Conservation (phyloP, 1,284 basidiomycete species). For the Trametes versicolor region DNA sequence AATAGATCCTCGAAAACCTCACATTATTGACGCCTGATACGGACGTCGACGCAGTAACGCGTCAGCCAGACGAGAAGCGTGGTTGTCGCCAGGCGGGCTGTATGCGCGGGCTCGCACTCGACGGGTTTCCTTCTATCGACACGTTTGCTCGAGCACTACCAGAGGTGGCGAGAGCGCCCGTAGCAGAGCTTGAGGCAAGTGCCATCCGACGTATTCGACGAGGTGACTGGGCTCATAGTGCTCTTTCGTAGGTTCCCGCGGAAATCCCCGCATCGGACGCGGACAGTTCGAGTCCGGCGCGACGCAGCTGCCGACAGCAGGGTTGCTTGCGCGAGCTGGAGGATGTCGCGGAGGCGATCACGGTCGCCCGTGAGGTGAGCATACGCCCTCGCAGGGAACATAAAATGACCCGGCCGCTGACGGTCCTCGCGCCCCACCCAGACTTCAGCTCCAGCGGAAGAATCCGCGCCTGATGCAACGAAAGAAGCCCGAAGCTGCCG, state of each 20-base stretch:
- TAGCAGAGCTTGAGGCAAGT: neutral
- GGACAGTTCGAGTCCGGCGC: neutral
- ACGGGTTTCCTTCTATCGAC: neutral
- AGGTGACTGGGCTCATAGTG: too few relatives aligned
- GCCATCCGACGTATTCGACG: too few relatives aligned
- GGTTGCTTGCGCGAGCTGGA: conserved; percentile 12
- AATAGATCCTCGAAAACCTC: neutral
- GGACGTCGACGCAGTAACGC: neutral
- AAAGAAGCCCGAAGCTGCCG: too few relatives aligned
- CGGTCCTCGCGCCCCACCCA: too few relatives aligned
- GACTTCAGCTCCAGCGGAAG: too few relatives aligned
- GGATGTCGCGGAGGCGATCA: neutral
- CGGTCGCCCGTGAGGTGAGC: neutral
- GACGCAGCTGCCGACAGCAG: conserved; percentile 1
- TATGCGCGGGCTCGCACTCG: conserved; percentile 1
- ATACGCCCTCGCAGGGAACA: too few relatives aligned
- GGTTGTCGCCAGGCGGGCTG: conserved; percentile 8
- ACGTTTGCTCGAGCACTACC: neutral
- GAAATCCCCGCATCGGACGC: neutral
- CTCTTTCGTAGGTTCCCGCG: too few relatives aligned
- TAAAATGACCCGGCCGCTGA: too few relatives aligned
- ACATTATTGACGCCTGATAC: neutral
- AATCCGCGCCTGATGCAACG: too few relatives aligned
- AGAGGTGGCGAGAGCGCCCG: neutral
- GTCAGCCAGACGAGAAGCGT: neutral